phyloP scores from a whole-genome alignment of 1,139 yeast genomes.

The Arxiozyma slooffiae region DNA sequence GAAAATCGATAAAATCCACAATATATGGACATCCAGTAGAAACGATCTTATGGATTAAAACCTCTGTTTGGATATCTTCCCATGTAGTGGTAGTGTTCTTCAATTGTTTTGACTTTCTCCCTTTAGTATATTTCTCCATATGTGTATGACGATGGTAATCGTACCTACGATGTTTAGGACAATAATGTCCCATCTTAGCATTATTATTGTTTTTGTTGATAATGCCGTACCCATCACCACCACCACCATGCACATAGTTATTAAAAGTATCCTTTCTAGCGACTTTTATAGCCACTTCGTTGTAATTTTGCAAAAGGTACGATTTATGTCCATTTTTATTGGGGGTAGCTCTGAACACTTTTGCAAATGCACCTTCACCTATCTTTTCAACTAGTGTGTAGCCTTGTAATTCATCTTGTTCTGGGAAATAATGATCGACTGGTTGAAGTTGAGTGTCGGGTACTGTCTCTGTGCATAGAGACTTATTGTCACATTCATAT shows the following conservation, averaged over 20 bases:
- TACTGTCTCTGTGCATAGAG: neutral
- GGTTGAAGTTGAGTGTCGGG: constrained; percentile 22
- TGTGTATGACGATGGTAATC: constrained; percentile 3
- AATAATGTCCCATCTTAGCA: constrained; percentile 4
- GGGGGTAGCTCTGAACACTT: constrained; percentile 37
- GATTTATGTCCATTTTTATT: constrained; percentile 1
- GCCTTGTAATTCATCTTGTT: constrained; percentile 18
- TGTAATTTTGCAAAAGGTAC: constrained; percentile 1
- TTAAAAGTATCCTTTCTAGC: constrained; percentile 49
- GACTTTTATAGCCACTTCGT: constrained; percentile 62
- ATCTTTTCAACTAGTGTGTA: constrained; percentile 34
- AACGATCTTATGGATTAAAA: constrained; percentile 37
- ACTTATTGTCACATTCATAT: neutral
- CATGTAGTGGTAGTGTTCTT: constrained; percentile 31
- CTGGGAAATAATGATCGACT: constrained; percentile 28
- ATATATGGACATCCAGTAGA: constrained; percentile 49
- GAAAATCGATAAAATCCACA: constrained; percentile 57
- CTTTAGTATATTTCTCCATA: neutral
- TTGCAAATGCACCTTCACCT: constrained; percentile 86
- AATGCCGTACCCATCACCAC: no score
- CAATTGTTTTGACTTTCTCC: constrained; percentile 3
- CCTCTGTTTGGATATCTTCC: constrained; percentile 54
- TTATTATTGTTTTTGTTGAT: no score
- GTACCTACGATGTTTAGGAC: neutral
- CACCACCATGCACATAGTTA: no score